A percentile compares a stretch with the other conserved stretches of the same genome.
Evolutionary conservation across 129 eudicot genomes (phyloP).

Genomic region (Mikania micrantha): DNA sequence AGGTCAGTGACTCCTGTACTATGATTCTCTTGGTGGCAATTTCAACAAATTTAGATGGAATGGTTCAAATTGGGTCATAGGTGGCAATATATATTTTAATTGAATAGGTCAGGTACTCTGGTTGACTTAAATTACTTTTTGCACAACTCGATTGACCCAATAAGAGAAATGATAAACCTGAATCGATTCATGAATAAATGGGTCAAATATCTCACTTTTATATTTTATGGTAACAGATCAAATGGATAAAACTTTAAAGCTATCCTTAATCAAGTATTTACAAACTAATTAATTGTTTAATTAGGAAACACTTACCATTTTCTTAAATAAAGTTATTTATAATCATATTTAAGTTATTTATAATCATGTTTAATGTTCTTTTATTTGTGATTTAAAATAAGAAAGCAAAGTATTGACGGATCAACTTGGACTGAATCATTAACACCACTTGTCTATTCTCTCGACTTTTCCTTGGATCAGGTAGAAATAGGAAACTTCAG

Average conservation of each 20-base stretch:
- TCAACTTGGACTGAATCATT: neutral
- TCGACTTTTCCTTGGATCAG: constrained; percentile 31
- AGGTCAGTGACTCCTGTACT: constrained; percentile 39
- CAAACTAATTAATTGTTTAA: neutral
- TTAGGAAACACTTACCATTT: neutral
- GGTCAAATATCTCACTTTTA: constrained; percentile 1
- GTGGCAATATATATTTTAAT: neutral
- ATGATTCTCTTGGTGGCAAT: constrained; percentile 2
- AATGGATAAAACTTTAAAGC: neutral
- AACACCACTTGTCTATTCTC: constrained; percentile 1
- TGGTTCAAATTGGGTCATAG: neutral
- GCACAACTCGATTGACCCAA: neutral
- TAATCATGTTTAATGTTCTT: neutral
- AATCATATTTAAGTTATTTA: neutral
- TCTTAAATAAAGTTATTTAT: neutral
- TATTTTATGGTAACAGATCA: neutral
- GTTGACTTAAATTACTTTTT: neutral
- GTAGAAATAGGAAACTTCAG: constrained; percentile 86
- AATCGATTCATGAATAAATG: neutral
- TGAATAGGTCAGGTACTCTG: too few relatives aligned
- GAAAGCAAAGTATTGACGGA: neutral
- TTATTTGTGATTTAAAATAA: neutral
- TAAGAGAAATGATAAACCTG: too few relatives aligned
- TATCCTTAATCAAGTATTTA: neutral
- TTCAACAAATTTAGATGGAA: neutral